Base-by-base conservation (phyloP, 1,284 basidiomycete species). In the Pseudozyma tsukubaensis region DNA sequence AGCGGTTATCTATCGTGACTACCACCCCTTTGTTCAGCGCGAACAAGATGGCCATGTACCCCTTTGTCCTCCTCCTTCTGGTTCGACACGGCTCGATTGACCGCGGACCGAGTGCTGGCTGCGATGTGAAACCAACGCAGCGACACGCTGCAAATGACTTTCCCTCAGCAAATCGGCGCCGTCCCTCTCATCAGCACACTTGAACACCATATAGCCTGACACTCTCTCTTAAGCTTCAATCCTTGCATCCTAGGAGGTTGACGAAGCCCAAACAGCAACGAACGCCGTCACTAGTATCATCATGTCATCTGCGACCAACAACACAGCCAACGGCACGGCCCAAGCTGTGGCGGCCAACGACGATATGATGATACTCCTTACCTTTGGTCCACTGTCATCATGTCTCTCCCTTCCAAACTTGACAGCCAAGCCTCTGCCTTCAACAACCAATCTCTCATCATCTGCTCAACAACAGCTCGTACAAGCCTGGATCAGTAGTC, bases 341-440 rank as follows among this genome's bases (percentile, higher is more conserved):
- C 16, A 7, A n/a, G 11, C 21, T 29, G 11, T 21, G 39, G 13
- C n/a, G 12, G 55, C 19, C 42, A 16, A 37, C 24, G 50, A 43
- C 45, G 12, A 40, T 1, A n/a, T 16, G n/a, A 19, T 53, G 14
- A 64, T 56, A 0, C 39, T 63, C 2, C 56, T 70, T 35, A 63
- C 67, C 1, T 64, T 70, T 18, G 67, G 67, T 6, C 67, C 67
- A 5, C 35, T 70, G 3, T 52, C 60, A 1, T 63, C 67, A 3
- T 70, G 67, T n/a, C 32, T 70, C 44, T 32, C 37, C n/a, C n/a
- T 70, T 1, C 67, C 67, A 3, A 21, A 52, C 14, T 48, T 70
- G 0, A 12, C 53, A 3, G 35, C 32, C 10, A 29, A 4, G 19
- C 14, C 56, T 4, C 9, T 52, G 8, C 44, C 60, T 11, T 7